Conservation (phyloP, 495 filamentous ascomycete genomes). For the Gamarada debralockiae region DNA sequence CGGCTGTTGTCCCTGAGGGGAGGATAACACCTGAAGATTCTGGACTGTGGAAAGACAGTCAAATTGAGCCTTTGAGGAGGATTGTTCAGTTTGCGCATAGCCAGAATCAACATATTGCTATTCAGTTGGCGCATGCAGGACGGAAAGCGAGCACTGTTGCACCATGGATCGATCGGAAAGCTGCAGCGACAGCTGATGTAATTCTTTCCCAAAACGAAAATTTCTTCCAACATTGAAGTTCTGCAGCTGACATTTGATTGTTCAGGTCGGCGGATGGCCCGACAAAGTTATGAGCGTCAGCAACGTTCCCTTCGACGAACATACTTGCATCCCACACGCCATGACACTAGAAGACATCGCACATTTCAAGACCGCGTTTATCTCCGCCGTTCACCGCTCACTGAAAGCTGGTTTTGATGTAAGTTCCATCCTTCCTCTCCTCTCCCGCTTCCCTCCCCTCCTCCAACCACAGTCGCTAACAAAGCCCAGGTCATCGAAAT, state of each 20-base stretch:
- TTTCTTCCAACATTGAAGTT: neutral
- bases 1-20: conserved; percentile 57
- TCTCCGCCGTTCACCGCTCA: conserved; percentile 46
- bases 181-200: conserved; percentile 43
- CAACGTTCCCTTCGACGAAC: conserved; percentile 47
- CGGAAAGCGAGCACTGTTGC: conserved; percentile 64
- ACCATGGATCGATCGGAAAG: conserved; percentile 53
- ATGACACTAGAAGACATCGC: conserved; percentile 56
- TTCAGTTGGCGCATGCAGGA: conserved; percentile 72
- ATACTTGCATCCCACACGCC: conserved; percentile 44
- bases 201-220: neutral
- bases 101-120: conserved; percentile 61
- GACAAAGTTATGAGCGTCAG: conserved; percentile 35
- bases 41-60: conserved; percentile 70
- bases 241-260: neutral
- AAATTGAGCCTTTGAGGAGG: conserved; percentile 56
- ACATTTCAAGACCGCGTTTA: conserved; percentile 50
- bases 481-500: conserved; percentile 26
- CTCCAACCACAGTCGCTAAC: neutral
- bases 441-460: too few species aligned
- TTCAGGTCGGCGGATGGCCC: conserved; percentile 49
- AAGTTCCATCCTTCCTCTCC: neutral
- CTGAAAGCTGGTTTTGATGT: conserved; percentile 52
- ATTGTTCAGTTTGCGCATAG: conserved; percentile 65
- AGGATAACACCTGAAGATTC: conserved; percentile 67